phyloP scores from a whole-genome alignment of 768 basidiomycete species.

The Boletus rubroflammeus region DNA sequence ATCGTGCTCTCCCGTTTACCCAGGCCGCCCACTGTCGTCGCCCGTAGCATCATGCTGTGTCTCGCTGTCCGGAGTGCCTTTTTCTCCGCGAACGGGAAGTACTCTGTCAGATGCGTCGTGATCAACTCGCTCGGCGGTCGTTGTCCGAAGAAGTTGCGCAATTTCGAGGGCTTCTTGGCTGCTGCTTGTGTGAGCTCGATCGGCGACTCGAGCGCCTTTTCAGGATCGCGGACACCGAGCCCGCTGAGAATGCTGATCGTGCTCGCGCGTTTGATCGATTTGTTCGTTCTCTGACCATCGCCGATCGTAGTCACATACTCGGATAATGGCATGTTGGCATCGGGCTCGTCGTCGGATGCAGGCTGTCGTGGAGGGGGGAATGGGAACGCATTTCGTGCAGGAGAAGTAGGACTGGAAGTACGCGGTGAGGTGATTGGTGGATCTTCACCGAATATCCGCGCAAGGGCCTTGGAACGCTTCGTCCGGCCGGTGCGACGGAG shows the following conservation, averaged over 20 bases:
- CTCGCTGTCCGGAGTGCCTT: constrained; percentile 86
- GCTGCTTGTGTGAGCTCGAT: constrained; percentile 44
- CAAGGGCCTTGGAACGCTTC: constrained; percentile 41
- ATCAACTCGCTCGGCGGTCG: constrained; percentile 97
- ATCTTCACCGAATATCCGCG: constrained; percentile 47
- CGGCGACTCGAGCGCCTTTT: constrained; percentile 57
- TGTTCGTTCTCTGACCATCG: constrained; percentile 26
- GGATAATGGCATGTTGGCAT: constrained; percentile 31
- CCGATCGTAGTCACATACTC: constrained; percentile 28
- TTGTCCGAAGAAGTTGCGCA: constrained; percentile 97
- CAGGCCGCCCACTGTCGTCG: constrained; percentile 39
- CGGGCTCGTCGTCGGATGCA: constrained; percentile 36
- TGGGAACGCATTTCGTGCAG: constrained; percentile 18
- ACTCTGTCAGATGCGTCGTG: constrained; percentile 89
- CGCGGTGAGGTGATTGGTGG: constrained; percentile 28
- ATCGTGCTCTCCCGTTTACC: constrained; percentile 44
- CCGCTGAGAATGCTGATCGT: constrained; percentile 93
- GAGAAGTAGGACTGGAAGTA: constrained; percentile 37
- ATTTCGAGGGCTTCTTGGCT: constrained; percentile 54
- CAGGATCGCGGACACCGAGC: constrained; percentile 81
- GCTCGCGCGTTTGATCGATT: constrained; percentile 74
- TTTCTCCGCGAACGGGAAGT: constrained; percentile 92
- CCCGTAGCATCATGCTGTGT: constrained; percentile 75
- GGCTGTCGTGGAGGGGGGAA: constrained; percentile 9
- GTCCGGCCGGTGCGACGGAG: constrained; percentile 53